Base-by-base conservation (phyloP, 768 basidiomycete genomes). In the Termitomyces sp. region DNA sequence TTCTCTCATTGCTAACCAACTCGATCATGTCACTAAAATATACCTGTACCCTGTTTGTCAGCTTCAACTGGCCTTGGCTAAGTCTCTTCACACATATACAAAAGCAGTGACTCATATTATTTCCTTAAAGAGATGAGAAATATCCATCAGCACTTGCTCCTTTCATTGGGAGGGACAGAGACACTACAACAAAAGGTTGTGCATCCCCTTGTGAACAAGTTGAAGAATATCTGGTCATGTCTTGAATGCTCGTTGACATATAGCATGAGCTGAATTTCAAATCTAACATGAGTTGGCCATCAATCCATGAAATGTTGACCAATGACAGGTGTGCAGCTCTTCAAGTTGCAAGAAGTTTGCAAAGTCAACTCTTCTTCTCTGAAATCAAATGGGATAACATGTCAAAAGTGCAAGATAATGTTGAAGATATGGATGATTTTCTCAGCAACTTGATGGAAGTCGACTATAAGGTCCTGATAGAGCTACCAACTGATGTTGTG, bases 341-440 rank as follows among this genome's bases (percentile, higher is more conserved):
- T 33, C 88, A 91, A 70, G 89, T 96, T 39, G 97, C 94, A 4
- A 87, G 94, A 42, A 92, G 91, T 60, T 79, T 98, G 40, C 95
- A 98, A 70, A 89, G 85, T 61, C 94, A 96, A 71, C 81, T 98
- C 5, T 98, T 94, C 80, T 96, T 97, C 74, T 92, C 94, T 70
- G 96, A 98, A 71, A 94, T 98, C 7, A 95, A 98, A 70, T 96
- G 95, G 92, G 93, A 91, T 35, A 86, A 56, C 40, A 51, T 55
- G 88, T 54, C 85, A 88, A 20, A 80, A 88, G 1, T 97, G 58
- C 86, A 90, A 59, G 94, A 96, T 68, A 88, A 91, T 3, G 91
- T 96, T 4, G 94, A 96, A 68, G 93, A 96, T 63, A 94, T 97
- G 7, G 97, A 92, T 75, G 91, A 90, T 81, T 96, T 97, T 73